These are phyloP conservation scores for Alternaria angustiovoidea DNA, from an alignment of 2,329 filamentous ascomycete genomes.

Conservation along the genomic window DNA sequence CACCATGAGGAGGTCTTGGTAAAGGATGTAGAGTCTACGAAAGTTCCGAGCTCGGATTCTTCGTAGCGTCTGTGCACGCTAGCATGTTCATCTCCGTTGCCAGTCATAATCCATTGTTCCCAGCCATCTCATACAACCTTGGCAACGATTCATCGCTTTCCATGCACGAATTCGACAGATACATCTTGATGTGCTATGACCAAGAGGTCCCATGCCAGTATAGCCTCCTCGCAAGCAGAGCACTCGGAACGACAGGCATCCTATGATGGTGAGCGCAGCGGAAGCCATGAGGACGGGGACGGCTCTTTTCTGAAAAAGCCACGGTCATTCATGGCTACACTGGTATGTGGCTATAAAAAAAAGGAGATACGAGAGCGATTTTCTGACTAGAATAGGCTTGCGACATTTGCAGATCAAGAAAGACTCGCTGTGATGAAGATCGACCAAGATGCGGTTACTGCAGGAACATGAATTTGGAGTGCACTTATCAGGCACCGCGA, in stretches of 20 bases:
- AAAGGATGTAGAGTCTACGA: not conserved
- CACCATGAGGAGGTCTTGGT: not conserved
- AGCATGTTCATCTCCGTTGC: conserved; percentile 7
- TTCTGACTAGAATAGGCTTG: conserved; percentile 54
- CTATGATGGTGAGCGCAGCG: conserved; percentile 32
- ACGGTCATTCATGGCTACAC: conserved; percentile 48
- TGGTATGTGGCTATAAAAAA: conserved; percentile 17
- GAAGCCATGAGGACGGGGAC: conserved; percentile 35
- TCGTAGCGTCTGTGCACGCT: conserved; percentile 14
- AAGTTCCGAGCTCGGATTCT: not conserved
- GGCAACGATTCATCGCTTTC: not conserved
- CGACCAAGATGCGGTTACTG: conserved; percentile 62
- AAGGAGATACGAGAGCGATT: not conserved
- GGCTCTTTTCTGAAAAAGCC: conserved; percentile 44
- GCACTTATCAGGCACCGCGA: conserved; percentile 62
- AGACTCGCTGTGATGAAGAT: conserved; percentile 65
- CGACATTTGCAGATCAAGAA: conserved; percentile 62
- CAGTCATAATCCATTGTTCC: not conserved
- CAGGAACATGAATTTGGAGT: conserved; percentile 58
- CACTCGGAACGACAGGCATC: conserved; percentile 25
- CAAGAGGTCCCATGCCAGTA: conserved; percentile 41
- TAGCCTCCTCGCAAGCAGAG: conserved; percentile 29
- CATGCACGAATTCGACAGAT: conserved; percentile 10
- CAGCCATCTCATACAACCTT: conserved; percentile 7
- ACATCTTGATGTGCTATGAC: conserved; percentile 44